These are phyloP conservation scores for Ceraceosorus bombacis DNA, from an alignment of 1,284 basidiomycete species.

Conservation along the genomic window DNA sequence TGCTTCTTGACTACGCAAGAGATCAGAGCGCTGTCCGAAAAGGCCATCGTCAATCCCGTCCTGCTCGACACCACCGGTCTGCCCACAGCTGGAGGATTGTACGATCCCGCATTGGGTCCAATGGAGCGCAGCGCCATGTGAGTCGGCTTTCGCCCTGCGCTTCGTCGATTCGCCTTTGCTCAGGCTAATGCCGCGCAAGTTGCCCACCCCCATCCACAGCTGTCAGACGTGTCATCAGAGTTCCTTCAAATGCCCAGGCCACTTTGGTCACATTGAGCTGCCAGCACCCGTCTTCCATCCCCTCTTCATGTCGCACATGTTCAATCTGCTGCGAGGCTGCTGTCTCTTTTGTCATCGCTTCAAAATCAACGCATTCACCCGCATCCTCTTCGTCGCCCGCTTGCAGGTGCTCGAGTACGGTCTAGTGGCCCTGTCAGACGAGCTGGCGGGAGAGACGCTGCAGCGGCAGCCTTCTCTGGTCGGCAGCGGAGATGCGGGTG, in stretches of 20 bases:
- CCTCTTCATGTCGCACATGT: conserved; percentile 88
- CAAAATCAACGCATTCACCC: conserved; percentile 52
- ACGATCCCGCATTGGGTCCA: conserved; percentile 91
- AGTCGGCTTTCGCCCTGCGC: neutral
- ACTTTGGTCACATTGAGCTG: conserved; percentile 98
- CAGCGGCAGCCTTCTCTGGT: conserved; percentile 14
- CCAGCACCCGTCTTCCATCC: conserved; percentile 94
- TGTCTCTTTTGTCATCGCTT: conserved; percentile 95
- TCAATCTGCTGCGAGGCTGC: conserved; percentile 75
- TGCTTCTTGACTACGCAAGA: conserved; percentile 89
- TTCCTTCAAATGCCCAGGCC: conserved; percentile 90
- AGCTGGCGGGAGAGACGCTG: conserved; percentile 57
- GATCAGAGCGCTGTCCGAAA: conserved; percentile 85
- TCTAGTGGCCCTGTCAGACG: conserved; percentile 71
- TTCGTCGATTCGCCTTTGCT: neutral
- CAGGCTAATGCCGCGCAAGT: neutral
- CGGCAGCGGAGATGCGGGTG: conserved; percentile 9
- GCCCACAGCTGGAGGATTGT: conserved; percentile 85
- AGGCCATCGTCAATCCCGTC: conserved; percentile 87
- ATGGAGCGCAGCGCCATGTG: conserved; percentile 64
- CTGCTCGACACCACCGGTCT: conserved; percentile 88
- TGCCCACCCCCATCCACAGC: conserved; percentile 52
- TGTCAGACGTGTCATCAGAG: conserved; percentile 87
- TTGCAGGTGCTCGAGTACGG: conserved; percentile 84
- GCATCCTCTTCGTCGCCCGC: conserved; percentile 63